phyloP scores from a whole-genome alignment of 371 early-diverging fungal genomes.

The Rhizopus delemar region DNA sequence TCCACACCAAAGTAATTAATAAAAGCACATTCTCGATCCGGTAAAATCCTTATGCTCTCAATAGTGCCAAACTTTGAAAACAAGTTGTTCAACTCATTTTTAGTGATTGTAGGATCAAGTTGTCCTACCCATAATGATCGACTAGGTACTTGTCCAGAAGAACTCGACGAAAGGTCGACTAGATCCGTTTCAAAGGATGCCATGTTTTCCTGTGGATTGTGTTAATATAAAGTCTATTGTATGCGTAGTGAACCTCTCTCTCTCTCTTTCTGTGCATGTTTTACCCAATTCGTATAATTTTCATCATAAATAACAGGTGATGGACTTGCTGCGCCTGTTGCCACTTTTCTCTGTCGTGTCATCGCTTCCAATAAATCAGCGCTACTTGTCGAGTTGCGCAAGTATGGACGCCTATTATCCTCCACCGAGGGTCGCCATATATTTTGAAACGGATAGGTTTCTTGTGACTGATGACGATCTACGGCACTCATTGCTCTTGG shows the following conservation, averaged over 20 bases:
- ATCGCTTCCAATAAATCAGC: constrained; percentile 46
- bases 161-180: neutral
- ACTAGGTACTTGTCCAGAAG: constrained; percentile 9
- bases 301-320: constrained; percentile 1
- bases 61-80: constrained; percentile 90
- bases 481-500: constrained; percentile 58
- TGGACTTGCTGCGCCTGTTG: neutral
- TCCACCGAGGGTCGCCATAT: neutral
- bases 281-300: neutral
- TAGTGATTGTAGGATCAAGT: constrained; percentile 73
- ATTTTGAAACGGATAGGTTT: neutral
- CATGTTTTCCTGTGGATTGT: neutral
- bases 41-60: constrained; percentile 87
- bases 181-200: neutral
- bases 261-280: neutral
- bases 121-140: constrained; percentile 92
- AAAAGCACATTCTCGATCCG: constrained; percentile 64
- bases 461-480: constrained; percentile 20
- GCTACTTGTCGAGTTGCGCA: constrained; percentile 42
- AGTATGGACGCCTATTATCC: constrained; percentile 11
- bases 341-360: constrained; percentile 31
- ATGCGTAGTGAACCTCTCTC: no score
- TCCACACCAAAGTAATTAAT: constrained; percentile 43
- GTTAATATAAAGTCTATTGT: no score
- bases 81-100: constrained; percentile 73